These are phyloP conservation scores for Arthrobotrys musiformis DNA, from an alignment of 2,329 filamentous ascomycete genomes.

Conservation along the genomic window DNA sequence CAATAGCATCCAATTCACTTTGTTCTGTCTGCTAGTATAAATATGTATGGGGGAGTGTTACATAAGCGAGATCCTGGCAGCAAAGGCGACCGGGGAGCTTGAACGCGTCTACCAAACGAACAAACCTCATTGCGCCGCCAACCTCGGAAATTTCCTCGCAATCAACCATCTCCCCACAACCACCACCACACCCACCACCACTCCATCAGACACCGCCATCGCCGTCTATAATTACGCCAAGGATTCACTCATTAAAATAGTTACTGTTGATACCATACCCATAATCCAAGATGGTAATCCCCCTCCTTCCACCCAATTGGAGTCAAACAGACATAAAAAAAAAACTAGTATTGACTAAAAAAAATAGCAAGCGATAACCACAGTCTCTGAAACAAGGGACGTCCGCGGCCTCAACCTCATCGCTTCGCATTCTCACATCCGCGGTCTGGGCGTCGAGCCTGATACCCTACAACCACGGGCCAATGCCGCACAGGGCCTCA, in stretches of 20 bases:
- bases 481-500: conserved; percentile 83
- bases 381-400: conserved; percentile 94
- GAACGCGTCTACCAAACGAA: conserved; percentile 43
- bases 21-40: too few species aligned
- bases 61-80: too few species aligned
- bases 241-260: neutral
- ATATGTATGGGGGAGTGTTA: too few species aligned
- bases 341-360: conserved; percentile 3
- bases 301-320: neutral
- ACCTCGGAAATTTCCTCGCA: conserved; percentile 24
- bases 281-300: conserved; percentile 38
- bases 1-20: neutral
- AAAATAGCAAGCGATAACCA: conserved; percentile 69
- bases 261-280: neutral
- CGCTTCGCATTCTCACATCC: conserved; percentile 97
- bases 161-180: conserved; percentile 1
- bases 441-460: conserved; percentile 89
- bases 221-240: neutral
- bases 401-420: conserved; percentile 96
- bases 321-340: neutral
- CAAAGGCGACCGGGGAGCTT: neutral
- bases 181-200: neutral
- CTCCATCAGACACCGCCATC: neutral
- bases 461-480: conserved; percentile 87
- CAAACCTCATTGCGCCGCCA: conserved; percentile 6